Evolutionary conservation across 2,329 filamentous ascomycete genomes (phyloP).

Genomic region (Exophiala sp.): DNA sequence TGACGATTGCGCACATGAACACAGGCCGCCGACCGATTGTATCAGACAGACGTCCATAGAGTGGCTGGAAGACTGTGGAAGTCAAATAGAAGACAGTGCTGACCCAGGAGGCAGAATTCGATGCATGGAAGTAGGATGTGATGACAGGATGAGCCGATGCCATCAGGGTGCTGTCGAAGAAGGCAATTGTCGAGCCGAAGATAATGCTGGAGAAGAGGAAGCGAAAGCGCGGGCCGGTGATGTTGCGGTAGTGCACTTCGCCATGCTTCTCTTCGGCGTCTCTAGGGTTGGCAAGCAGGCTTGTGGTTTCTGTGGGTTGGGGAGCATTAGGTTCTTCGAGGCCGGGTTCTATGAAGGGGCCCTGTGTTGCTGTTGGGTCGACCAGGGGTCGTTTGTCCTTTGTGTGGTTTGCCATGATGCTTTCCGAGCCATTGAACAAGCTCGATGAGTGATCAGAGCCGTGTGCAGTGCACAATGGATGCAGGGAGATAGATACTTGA

Average conservation of each 20-base stretch:
- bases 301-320: slow-evolving; percentile 15
- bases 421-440: background rate
- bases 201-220: slow-evolving; percentile 57
- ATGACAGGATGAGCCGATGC: slow-evolving; percentile 75
- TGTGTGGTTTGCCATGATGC: background rate
- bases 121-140: slow-evolving; percentile 70
- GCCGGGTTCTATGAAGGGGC: background rate
- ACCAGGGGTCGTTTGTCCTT: slow-evolving; percentile 3
- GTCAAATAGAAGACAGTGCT: slow-evolving; percentile 74
- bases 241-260: slow-evolving; percentile 17
- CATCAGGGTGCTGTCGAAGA: slow-evolving; percentile 76
- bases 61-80: slow-evolving; percentile 67
- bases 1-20: slow-evolving; percentile 57
- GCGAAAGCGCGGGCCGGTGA: slow-evolving; percentile 48
- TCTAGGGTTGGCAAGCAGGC: slow-evolving; percentile 7
- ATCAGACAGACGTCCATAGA: slow-evolving; percentile 69
- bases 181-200: slow-evolving; percentile 51
- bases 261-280: background rate
- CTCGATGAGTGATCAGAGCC: too few species aligned
- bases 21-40: slow-evolving; percentile 56
- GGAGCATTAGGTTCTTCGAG: background rate
- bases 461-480: too few species aligned
- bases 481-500: too few species aligned
- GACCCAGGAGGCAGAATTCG: slow-evolving; percentile 75
- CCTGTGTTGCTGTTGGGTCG: slow-evolving; percentile 2